Conservation (phyloP, 495 filamentous ascomycete species). For the Xylaria venustula region DNA sequence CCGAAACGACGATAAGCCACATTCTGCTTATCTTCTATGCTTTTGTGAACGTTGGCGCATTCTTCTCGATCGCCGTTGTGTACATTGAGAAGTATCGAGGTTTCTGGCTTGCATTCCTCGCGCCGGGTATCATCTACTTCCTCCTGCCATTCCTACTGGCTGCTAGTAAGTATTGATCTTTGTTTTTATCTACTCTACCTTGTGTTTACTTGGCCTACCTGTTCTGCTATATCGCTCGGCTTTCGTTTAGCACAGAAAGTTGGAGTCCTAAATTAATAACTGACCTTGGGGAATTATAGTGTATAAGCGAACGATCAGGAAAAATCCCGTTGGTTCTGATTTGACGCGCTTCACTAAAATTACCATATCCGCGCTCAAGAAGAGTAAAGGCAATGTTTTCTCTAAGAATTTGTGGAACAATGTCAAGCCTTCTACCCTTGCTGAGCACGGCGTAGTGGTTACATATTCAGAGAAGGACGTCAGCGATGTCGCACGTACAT, state of each 20-base stretch:
- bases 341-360: constrained; percentile 41
- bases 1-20: constrained; percentile 65
- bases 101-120: constrained; percentile 68
- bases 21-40: constrained; percentile 65
- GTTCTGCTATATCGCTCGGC: too few species aligned
- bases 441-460: constrained; percentile 33
- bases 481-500: constrained; percentile 45
- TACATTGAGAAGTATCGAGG: constrained; percentile 64
- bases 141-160: constrained; percentile 43
- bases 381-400: constrained; percentile 46
- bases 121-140: constrained; percentile 48
- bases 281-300: constrained; percentile 17
- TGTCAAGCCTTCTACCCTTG: constrained; percentile 46
- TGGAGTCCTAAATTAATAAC: neutral
- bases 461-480: constrained; percentile 51
- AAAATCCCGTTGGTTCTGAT: constrained; percentile 41
- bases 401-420: constrained; percentile 49
- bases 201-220: neutral
- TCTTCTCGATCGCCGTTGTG: constrained; percentile 64
- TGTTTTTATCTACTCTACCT: neutral
- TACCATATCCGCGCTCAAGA: constrained; percentile 33
- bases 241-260: too few species aligned
- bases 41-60: constrained; percentile 70
- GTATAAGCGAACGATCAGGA: constrained; percentile 40
- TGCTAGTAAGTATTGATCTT: neutral